A percentile compares a stretch with the other conserved stretches of the same genome.
Conservation (phyloP, 345 rosid genomes). For the thale cress (Arabidopsis thaliana) region DNA sequence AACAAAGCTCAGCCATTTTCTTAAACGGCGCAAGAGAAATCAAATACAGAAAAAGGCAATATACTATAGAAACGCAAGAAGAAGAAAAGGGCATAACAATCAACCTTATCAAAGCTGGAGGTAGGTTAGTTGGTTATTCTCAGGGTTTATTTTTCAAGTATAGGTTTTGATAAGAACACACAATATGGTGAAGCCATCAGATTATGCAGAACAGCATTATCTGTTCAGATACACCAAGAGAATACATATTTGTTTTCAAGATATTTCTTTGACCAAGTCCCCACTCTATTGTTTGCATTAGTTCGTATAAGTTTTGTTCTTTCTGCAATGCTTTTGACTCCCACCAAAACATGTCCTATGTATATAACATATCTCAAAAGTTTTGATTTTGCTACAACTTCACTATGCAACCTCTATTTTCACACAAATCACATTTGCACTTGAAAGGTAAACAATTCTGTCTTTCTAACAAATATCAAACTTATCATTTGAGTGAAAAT, state of each 20-base stretch:
- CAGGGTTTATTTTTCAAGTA: constrained; percentile 36
- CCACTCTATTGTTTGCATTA: constrained; percentile 41
- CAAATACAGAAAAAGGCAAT: constrained; percentile 37
- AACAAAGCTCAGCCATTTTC: constrained; percentile 56
- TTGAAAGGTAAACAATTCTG: background rate
- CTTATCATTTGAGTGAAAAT: too few species aligned
- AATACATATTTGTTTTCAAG: constrained; percentile 32
- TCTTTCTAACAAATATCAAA: too few species aligned
- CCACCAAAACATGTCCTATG: constrained; percentile 33
- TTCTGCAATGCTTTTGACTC: constrained; percentile 47
- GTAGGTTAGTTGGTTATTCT: constrained; percentile 52
- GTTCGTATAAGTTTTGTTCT: constrained; percentile 43
- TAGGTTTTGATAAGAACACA: constrained; percentile 42
- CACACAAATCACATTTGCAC: constrained; percentile 27
- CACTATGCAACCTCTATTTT: constrained; percentile 14
- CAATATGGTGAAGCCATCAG: constrained; percentile 39
- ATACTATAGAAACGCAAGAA: constrained; percentile 48
- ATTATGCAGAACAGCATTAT: constrained; percentile 42
- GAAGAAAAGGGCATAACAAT: constrained; percentile 24
- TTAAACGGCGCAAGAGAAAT: constrained; percentile 44
- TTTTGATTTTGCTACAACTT: constrained; percentile 30
- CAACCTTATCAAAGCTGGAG: constrained; percentile 41
- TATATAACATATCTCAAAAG: constrained; percentile 31
- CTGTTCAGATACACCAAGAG: constrained; percentile 44
- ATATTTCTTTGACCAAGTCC: background rate